Percentiles rank a stretch among this genome's conserved stretches.
These are phyloP conservation scores for Glomus cerebriforme DNA, from an alignment of 192 early-diverging fungal genomes.

Conservation along the genomic window DNA sequence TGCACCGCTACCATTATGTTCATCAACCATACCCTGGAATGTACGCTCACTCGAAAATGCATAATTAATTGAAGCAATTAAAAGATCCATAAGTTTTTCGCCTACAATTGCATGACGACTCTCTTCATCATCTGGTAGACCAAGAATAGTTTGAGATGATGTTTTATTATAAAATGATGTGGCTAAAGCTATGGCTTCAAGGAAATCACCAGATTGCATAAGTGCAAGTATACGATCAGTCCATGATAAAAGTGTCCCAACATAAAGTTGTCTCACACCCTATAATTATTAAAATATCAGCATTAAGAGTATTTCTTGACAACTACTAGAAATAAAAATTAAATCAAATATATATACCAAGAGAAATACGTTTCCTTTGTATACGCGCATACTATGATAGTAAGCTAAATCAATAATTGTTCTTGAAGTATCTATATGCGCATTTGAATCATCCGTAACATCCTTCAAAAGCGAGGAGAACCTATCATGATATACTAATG, in stretches of 20 bases:
- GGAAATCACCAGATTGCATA: constrained; percentile 57
- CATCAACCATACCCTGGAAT: constrained; percentile 44
- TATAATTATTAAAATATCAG: constrained; percentile 15
- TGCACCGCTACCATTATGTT: constrained; percentile 42
- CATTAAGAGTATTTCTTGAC: neutral
- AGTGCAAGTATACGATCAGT: constrained; percentile 58
- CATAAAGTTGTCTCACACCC: constrained; percentile 56
- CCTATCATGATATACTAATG: constrained; percentile 61
- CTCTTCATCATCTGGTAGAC: constrained; percentile 59
- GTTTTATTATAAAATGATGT: constrained; percentile 61
- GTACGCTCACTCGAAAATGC: constrained; percentile 54
- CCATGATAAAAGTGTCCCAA: constrained; percentile 60
- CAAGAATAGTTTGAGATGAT: constrained; percentile 58
- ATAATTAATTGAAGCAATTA: constrained; percentile 55
- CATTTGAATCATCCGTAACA: constrained; percentile 33
- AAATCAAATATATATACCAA: constrained; percentile 43
- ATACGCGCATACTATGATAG: constrained; percentile 52
- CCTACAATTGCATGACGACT: constrained; percentile 54
- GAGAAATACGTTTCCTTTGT: constrained; percentile 61
- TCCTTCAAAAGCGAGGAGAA: constrained; percentile 47
- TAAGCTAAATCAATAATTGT: constrained; percentile 50
- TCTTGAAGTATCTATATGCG: constrained; percentile 8
- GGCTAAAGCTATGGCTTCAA: constrained; percentile 58
- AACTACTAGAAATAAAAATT: neutral
- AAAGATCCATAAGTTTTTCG: constrained; percentile 56